These are phyloP conservation scores for Apocynum venetum DNA, from an alignment of 257 asterid genomes.

Conservation along the genomic window DNA sequence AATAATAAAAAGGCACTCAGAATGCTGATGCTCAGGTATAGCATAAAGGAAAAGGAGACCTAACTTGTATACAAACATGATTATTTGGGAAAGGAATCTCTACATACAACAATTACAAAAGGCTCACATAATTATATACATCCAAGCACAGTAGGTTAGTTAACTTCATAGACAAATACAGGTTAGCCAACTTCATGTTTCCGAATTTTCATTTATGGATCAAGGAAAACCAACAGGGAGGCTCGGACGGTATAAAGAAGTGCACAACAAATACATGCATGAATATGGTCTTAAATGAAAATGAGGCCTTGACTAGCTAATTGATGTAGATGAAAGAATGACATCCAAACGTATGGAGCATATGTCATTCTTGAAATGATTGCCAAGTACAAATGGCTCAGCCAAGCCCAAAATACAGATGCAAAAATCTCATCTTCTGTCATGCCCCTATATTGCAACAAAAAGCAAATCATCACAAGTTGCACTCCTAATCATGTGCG, in stretches of 20 bases:
- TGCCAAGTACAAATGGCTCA: neutral
- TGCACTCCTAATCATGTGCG: neutral
- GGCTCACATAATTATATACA: neutral
- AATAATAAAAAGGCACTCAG: neutral
- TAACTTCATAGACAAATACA: neutral
- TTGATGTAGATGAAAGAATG: no score
- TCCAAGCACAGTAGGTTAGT: neutral
- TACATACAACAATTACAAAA: neutral
- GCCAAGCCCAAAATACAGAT: neutral
- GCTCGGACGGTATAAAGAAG: neutral
- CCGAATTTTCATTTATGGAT: neutral
- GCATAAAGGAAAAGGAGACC: neutral
- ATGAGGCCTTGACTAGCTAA: neutral
- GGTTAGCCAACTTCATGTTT: neutral
- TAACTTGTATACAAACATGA: neutral
- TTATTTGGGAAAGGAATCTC: neutral
- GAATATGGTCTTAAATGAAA: neutral
- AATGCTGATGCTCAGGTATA: neutral
- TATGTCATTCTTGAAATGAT: neutral
- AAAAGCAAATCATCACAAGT: neutral
- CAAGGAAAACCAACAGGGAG: neutral
- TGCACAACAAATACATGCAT: neutral
- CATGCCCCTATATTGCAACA: neutral
- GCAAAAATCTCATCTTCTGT: neutral
- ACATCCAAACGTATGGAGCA: neutral